Evolutionary conservation across 1,284 basidiomycete genomes (phyloP).

Genomic region (Neotropicomus parvogracilis): DNA sequence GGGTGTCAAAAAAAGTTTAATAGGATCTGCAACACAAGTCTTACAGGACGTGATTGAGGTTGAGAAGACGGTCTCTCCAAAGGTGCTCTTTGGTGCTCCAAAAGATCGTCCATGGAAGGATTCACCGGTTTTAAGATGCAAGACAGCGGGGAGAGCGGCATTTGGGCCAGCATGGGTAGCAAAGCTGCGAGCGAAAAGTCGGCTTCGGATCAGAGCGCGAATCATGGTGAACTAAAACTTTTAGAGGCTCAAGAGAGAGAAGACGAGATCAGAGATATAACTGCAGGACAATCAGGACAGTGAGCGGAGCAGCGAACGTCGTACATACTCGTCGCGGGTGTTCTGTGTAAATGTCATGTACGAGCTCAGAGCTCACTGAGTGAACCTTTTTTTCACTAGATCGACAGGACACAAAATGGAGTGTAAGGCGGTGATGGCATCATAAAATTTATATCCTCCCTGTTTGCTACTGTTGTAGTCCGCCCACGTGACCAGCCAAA

Average conservation of each 20-base stretch:
- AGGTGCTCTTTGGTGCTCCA: constrained; percentile 84
- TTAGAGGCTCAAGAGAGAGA: constrained; percentile 68
- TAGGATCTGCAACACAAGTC: constrained; percentile 27
- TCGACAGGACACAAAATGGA: no score
- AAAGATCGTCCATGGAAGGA: constrained; percentile 88
- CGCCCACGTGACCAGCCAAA: no score
- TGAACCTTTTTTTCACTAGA: neutral
- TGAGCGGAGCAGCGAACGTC: constrained; percentile 1
- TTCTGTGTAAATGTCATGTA: constrained; percentile 80
- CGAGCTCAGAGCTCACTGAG: constrained; percentile 36
- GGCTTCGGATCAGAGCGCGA: constrained; percentile 49
- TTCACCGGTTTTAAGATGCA: constrained; percentile 94
- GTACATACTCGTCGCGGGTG: constrained; percentile 78
- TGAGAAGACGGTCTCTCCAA: constrained; percentile 97
- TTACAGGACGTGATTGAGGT: constrained; percentile 96
- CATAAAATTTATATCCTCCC: no score
- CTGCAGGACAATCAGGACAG: constrained; percentile 37
- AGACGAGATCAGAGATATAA: constrained; percentile 83
- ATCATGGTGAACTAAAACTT: constrained; percentile 44
- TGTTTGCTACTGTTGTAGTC: no score
- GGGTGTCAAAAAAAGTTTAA: constrained; percentile 12
- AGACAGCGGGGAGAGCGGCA: constrained; percentile 65
- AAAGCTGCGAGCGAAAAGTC: constrained; percentile 54
- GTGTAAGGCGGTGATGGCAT: no score
- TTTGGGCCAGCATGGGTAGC: constrained; percentile 60